A percentile compares a stretch with the other conserved stretches of the same genome.
phyloP scores from a whole-genome alignment of 129 eudicot genomes.

The Pulicaria dysenterica region DNA sequence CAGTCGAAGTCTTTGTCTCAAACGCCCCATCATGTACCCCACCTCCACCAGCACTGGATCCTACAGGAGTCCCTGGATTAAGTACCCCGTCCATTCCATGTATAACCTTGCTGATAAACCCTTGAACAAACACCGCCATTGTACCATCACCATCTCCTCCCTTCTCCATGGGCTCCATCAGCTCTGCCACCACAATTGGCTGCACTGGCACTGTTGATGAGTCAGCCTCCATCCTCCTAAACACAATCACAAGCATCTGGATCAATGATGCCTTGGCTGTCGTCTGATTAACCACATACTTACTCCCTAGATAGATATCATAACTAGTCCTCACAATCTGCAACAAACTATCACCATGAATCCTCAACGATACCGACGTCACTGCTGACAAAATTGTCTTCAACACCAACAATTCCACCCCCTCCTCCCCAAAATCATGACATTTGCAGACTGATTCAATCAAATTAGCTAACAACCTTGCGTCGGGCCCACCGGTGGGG shows the following conservation, averaged over 20 bases:
- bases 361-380: conserved; percentile 67
- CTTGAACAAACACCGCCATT: conserved; percentile 79
- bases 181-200: conserved; percentile 95
- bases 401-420: conserved; percentile 68
- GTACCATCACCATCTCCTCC: conserved; percentile 62
- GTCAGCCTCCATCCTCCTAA: conserved; percentile 98
- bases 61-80: conserved; percentile 51
- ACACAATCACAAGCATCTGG: conserved; percentile 97
- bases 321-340: conserved; percentile 78
- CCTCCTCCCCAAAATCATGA: conserved; percentile 65
- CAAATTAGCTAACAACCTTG: conserved; percentile 52
- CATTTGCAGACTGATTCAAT: conserved; percentile 80
- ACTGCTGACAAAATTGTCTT: conserved; percentile 81
- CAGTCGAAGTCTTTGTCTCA: conserved; percentile 76
- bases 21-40: conserved; percentile 89
- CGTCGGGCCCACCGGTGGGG: conserved; percentile 51
- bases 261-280: conserved; percentile 91
- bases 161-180: conserved; percentile 83
- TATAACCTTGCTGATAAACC: conserved; percentile 87
- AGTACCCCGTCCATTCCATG: conserved; percentile 95
- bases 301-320: conserved; percentile 79
- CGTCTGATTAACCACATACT: conserved; percentile 86
- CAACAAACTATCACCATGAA: conserved; percentile 89
- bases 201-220: conserved; percentile 80
- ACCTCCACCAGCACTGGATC: conserved; percentile 27